These are phyloP conservation scores for Cyberlindnera mrakii DNA, from an alignment of 805 yeast species.

Conservation along the genomic window DNA sequence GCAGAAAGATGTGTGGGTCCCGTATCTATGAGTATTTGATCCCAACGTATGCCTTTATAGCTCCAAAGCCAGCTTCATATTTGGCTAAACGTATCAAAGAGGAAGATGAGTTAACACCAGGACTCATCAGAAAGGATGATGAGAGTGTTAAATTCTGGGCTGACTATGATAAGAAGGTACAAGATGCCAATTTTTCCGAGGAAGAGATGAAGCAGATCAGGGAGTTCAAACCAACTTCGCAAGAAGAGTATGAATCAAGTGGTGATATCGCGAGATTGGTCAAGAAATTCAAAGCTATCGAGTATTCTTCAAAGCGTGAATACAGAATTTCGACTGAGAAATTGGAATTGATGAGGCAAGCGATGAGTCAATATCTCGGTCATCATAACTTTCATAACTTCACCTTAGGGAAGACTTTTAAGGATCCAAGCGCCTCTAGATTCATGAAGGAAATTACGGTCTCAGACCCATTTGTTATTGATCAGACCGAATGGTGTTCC, in stretches of 20 bases:
- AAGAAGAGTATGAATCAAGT: conserved; percentile 28
- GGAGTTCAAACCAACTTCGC: conserved; percentile 30
- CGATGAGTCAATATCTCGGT: conserved; percentile 72
- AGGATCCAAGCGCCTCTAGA: conserved; percentile 80
- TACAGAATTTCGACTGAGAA: conserved; percentile 63
- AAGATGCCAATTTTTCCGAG: conserved; percentile 24
- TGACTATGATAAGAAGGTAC: conserved; percentile 34
- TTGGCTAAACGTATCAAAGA: conserved; percentile 54
- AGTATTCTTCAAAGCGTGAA: conserved; percentile 58
- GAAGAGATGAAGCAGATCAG: conserved; percentile 23
- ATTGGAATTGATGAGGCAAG: conserved; percentile 55
- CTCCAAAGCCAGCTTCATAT: conserved; percentile 76
- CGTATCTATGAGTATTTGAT: conserved; percentile 89
- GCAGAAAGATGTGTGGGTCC: conserved; percentile 93
- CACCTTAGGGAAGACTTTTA: conserved; percentile 74
- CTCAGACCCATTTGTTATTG: conserved; percentile 84
- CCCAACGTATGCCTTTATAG: conserved; percentile 85
- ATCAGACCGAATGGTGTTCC: conserved; percentile 93
- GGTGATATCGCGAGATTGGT: conserved; percentile 36
- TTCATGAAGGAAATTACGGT: conserved; percentile 76
- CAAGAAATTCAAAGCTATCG: conserved; percentile 53
- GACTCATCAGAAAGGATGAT: conserved; percentile 49
- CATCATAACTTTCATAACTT: conserved; percentile 90
- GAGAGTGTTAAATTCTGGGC: conserved; percentile 80
- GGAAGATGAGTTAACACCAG: conserved; percentile 51